Percentiles rank a stretch among this genome's conserved stretches.
These are phyloP conservation scores for Alternaria alternata DNA, from an alignment of 2,329 filamentous ascomycete genomes.

Conservation along the genomic window DNA sequence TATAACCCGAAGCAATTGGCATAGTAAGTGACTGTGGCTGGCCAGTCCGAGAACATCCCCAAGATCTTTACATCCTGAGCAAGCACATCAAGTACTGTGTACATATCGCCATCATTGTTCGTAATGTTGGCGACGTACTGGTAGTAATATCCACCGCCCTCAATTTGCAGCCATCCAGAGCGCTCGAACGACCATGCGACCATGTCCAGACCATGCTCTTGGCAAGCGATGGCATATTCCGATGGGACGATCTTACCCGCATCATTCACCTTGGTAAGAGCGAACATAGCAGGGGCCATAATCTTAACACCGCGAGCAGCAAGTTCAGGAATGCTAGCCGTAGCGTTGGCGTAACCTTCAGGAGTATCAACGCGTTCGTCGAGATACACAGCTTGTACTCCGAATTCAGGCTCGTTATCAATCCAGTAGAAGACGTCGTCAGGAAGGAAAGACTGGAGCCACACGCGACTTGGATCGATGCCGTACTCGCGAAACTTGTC, in stretches of 20 bases:
- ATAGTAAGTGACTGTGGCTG: conserved; percentile 73
- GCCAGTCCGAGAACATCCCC: conserved; percentile 75
- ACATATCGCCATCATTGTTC: conserved; percentile 71
- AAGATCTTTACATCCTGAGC: conserved; percentile 66
- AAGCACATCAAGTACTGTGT: conserved; percentile 70
- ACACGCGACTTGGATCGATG: conserved; percentile 52
- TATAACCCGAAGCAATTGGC: conserved; percentile 70
- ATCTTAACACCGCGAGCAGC: conserved; percentile 67
- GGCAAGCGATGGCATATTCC: conserved; percentile 68
- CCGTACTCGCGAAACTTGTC: conserved; percentile 50
- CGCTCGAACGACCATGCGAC: conserved; percentile 75
- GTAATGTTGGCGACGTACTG: conserved; percentile 57
- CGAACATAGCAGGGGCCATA: conserved; percentile 69
- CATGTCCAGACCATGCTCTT: conserved; percentile 68
- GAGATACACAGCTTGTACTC: conserved; percentile 69
- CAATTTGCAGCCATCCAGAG: conserved; percentile 65
- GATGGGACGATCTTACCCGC: conserved; percentile 68
- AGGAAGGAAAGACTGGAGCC: conserved; percentile 71
- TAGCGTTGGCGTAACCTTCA: conserved; percentile 61
- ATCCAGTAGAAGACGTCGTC: conserved; percentile 74
- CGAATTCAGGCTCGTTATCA: conserved; percentile 67
- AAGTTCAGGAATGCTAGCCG: conserved; percentile 65
- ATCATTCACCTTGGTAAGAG: conserved; percentile 62
- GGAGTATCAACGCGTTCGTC: conserved; percentile 65
- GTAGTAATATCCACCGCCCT: conserved; percentile 54